A percentile compares a stretch with the other conserved stretches of the same genome.
phyloP scores from a whole-genome alignment of 2,329 filamentous ascomycete species.

The Alternaria brassicae region DNA sequence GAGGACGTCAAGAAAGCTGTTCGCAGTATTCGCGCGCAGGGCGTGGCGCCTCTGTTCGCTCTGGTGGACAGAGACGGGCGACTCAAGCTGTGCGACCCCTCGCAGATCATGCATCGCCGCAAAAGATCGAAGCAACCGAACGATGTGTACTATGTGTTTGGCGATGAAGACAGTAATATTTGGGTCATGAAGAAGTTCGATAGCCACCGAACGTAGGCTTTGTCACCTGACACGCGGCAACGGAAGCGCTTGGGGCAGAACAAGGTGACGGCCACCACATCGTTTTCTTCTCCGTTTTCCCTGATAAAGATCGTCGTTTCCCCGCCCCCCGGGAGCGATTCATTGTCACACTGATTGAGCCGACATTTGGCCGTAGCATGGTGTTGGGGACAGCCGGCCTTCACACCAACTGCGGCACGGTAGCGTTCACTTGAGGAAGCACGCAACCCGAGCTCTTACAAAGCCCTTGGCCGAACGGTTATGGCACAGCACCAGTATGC shows the following conservation, averaged over 20 bases:
- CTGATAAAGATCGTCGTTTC: background rate
- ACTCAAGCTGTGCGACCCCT: slow-evolving; percentile 6
- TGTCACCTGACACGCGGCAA: background rate
- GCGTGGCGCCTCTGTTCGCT: slow-evolving; percentile 10
- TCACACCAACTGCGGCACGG: background rate
- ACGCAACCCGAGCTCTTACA: background rate
- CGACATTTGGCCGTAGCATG: background rate
- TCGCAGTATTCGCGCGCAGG: background rate
- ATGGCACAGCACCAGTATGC: background rate
- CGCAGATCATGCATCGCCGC: background rate
- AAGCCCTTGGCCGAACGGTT: background rate
- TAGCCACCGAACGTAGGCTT: background rate
- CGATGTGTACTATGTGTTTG: slow-evolving; percentile 8
- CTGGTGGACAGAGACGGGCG: slow-evolving; percentile 4
- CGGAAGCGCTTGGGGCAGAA: background rate
- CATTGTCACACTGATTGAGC: background rate
- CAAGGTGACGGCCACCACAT: background rate
- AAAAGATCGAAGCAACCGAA: slow-evolving; percentile 1
- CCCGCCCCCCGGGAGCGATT: background rate
- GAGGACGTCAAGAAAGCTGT: background rate
- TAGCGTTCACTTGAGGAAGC: slow-evolving; percentile 1
- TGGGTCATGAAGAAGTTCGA: slow-evolving; percentile 1
- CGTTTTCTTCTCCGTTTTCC: background rate
- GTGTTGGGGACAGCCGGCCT: background rate
- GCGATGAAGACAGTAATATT: background rate